Conservation (phyloP, 1,139 yeast genomes). For the Candida tropicalis region DNA sequence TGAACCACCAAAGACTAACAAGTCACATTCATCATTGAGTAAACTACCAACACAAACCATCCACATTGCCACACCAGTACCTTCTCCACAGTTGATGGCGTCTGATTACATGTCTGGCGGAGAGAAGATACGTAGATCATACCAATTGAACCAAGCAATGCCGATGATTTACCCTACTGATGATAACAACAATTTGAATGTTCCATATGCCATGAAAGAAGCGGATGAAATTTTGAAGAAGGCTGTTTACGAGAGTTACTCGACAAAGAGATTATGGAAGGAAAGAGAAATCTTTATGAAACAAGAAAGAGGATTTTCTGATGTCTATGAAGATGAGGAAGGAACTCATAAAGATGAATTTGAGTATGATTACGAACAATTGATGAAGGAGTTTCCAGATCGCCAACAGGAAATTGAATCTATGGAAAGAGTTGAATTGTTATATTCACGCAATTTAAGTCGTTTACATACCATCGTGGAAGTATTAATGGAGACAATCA, state of each 20-base stretch:
- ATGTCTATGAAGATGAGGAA: slow-evolving; percentile 24
- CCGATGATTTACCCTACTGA: slow-evolving; percentile 73
- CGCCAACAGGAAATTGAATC: slow-evolving; percentile 40
- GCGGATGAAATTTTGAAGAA: slow-evolving; percentile 64
- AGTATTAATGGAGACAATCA: slow-evolving; percentile 64
- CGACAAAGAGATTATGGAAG: slow-evolving; percentile 68
- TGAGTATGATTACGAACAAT: slow-evolving; percentile 22
- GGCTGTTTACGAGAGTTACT: slow-evolving; percentile 66
- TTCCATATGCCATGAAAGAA: slow-evolving; percentile 79
- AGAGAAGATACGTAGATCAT: slow-evolving; percentile 69
- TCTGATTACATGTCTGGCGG: slow-evolving; percentile 57
- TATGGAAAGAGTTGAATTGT: slow-evolving; percentile 59
- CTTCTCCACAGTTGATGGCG: slow-evolving; percentile 79
- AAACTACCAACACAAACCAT: slow-evolving; percentile 64
- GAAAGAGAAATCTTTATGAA: slow-evolving; percentile 71
- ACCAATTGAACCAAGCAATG: slow-evolving; percentile 75
- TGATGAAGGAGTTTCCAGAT: slow-evolving; percentile 30
- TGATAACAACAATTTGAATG: slow-evolving; percentile 26
- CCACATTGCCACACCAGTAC: slow-evolving; percentile 88
- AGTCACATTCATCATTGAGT: slow-evolving; percentile 54
- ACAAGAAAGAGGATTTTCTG: slow-evolving; percentile 72
- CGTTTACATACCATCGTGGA: slow-evolving; percentile 63
- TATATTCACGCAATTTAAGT: slow-evolving; percentile 56
- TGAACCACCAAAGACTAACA: slow-evolving; percentile 60
- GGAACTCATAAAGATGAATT: slow-evolving; percentile 21